Conservation (phyloP, 2,329 filamentous ascomycete genomes). For the Penicillium sp. region DNA sequence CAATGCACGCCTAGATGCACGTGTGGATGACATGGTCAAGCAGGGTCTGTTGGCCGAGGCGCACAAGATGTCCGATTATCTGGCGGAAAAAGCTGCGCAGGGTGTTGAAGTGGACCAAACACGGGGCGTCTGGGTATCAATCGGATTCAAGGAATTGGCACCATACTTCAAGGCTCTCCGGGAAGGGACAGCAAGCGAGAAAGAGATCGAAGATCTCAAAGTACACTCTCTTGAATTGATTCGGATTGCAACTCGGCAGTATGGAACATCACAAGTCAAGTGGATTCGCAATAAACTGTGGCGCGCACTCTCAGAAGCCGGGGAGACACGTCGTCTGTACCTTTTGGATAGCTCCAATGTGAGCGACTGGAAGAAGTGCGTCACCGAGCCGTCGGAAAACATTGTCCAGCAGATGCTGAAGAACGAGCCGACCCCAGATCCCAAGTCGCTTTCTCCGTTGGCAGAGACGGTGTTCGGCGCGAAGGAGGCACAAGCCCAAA, state of each 20-base stretch:
- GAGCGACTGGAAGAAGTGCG: slow-evolving; percentile 57
- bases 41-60: slow-evolving; percentile 63
- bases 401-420: slow-evolving; percentile 63
- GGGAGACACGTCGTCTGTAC: slow-evolving; percentile 59
- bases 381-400: slow-evolving; percentile 61
- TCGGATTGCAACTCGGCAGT: slow-evolving; percentile 79
- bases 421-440: slow-evolving; percentile 52
- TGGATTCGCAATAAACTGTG: slow-evolving; percentile 86
- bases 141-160: slow-evolving; percentile 89
- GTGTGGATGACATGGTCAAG: slow-evolving; percentile 80
- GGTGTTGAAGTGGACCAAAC: slow-evolving; percentile 64
- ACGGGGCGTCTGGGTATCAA: slow-evolving; percentile 91
- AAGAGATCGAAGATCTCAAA: slow-evolving; percentile 55
- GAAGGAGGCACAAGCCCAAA: slow-evolving; percentile 50
- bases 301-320: slow-evolving; percentile 59
- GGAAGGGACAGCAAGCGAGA: slow-evolving; percentile 21
- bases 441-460: slow-evolving; percentile 55
- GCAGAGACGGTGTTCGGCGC: slow-evolving; percentile 57
- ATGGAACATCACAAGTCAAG: slow-evolving; percentile 75
- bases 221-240: slow-evolving; percentile 65
- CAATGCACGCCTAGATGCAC: slow-evolving; percentile 65
- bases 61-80: slow-evolving; percentile 49
- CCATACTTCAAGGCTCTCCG: slow-evolving; percentile 58
- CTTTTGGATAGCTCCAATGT: slow-evolving; percentile 76
- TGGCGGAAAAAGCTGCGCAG: slow-evolving; percentile 42